Conservation (phyloP, 2,329 filamentous ascomycete genomes). For the Nigrospora sphaerica region DNA sequence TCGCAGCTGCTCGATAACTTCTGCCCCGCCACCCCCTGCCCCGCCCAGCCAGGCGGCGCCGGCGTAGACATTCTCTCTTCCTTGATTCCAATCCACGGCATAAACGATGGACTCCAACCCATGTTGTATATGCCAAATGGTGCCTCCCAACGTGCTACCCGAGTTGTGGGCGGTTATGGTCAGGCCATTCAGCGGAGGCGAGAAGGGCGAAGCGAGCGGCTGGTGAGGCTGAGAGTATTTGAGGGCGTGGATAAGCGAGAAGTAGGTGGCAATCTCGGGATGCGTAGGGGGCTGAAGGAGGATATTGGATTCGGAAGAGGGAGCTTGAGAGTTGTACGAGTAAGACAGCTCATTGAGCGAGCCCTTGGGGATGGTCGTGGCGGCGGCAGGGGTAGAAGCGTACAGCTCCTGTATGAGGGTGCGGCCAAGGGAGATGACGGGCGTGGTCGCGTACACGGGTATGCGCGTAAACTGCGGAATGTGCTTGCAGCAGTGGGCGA, state of each 20-base stretch:
- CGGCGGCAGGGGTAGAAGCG: slow-evolving; percentile 77
- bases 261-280: slow-evolving; percentile 89
- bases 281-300: slow-evolving; percentile 64
- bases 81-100: slow-evolving; percentile 96
- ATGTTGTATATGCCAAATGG: slow-evolving; percentile 98
- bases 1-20: slow-evolving; percentile 87
- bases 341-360: slow-evolving; percentile 62
- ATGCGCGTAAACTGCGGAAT: slow-evolving; percentile 87
- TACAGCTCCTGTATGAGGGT: slow-evolving; percentile 91
- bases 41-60: slow-evolving; percentile 91
- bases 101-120: slow-evolving; percentile 96
- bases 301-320: slow-evolving; percentile 45
- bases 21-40: slow-evolving; percentile 69
- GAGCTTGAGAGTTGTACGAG: slow-evolving; percentile 41
- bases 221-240: slow-evolving; percentile 98
- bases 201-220: slow-evolving; percentile 78
- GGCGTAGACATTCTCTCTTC: slow-evolving; percentile 88
- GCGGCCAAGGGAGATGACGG: slow-evolving; percentile 87
- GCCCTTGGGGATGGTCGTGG: slow-evolving; percentile 69
- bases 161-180: slow-evolving; percentile 96
- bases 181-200: slow-evolving; percentile 80
- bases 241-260: slow-evolving; percentile 80
- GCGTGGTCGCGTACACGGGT: slow-evolving; percentile 88
- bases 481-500: slow-evolving; percentile 94
- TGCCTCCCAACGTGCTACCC: slow-evolving; percentile 90